phyloP scores from a whole-genome alignment of 1,139 yeast genomes.

The Torulaspora pretoriensis region DNA sequence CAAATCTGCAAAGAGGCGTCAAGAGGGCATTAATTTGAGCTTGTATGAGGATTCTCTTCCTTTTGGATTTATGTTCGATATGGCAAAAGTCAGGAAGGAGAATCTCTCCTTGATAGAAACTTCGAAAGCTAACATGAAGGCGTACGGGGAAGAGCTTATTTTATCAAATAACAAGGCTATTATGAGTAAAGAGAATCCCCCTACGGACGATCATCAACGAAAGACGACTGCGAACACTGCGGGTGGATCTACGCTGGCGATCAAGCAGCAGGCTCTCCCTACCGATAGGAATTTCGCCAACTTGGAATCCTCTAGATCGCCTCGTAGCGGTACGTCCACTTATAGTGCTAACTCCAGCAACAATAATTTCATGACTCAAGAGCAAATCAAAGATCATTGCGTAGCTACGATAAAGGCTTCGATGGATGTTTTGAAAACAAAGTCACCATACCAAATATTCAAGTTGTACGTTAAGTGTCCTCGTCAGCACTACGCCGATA shows the following conservation, averaged over 20 bases:
- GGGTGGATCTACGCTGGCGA: not conserved
- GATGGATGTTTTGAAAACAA: conserved; percentile 25
- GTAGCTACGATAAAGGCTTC: conserved; percentile 30
- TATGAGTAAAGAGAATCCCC: not conserved
- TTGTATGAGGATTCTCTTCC: conserved; percentile 20
- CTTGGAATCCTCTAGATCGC: not conserved
- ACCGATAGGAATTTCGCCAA: not conserved
- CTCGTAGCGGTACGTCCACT: not conserved
- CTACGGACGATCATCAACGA: not conserved
- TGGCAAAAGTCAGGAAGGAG: conserved; percentile 8
- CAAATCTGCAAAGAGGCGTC: conserved; percentile 6
- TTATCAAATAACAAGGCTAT: conserved; percentile 10
- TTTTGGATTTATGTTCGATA: conserved; percentile 21
- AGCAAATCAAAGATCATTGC: conserved; percentile 32
- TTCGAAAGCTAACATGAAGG: conserved; percentile 16
- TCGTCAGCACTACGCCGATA: conserved; percentile 29
- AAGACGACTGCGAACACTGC: not conserved
- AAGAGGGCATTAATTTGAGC: conserved; percentile 7
- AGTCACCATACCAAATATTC: conserved; percentile 34
- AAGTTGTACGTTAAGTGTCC: conserved; percentile 35
- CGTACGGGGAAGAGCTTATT: conserved; percentile 16
- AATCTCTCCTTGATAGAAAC: conserved; percentile 22
- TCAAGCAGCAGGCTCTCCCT: not conserved
- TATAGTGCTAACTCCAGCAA: not conserved
- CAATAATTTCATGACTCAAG: conserved; percentile 27